Evolutionary conservation across 2,329 filamentous ascomycete species (phyloP), one percentile per base, ranked within the genome.

Genomic region (Ceratocystis huliohia): DNA sequence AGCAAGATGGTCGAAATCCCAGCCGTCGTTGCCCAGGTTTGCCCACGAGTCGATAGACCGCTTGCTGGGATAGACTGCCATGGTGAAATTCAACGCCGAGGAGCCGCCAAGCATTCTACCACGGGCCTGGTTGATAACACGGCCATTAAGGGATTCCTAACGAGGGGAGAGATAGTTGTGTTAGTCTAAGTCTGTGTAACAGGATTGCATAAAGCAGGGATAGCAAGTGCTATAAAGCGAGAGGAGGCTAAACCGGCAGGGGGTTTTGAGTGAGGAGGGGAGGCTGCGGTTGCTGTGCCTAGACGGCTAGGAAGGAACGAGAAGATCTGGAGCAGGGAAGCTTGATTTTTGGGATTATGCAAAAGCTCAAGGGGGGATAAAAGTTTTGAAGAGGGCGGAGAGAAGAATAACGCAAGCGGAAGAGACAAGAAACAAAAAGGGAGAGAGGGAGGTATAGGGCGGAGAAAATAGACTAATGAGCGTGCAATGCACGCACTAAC

Each of bases 81-180:
- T 85, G 73, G 82, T 85, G 72, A 86, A 87, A 74, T 87, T 87
- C 62, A 84, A 72, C 48, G 76, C 81, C 0, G 78, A 81, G 68
- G 80, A 82, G 17, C 84, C 84, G 45, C 84, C 84, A 0, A 86
- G 80, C 1, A 77, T 77, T 73, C 83, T 84, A 8, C 84, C 81
- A 50, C 83, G 78, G 8, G 83, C 66, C 17, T 69, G 67, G 63
- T 67, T 69, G 53, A 72, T 67, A 13, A 67, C 53, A 15, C 69
- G 69, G 63, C 68, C 66, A 65, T 69, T 68, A 30, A 68, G 68
- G 48, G 61, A 64, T 6, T 66, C 63, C 67, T 67, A 61, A 17
- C 20, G 7, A 33, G 22, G 7, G 13, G 28, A 30, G 15, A n/a
- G 13, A 17, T 10, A 28, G 1, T 22, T 64, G 46, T 48, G 64